phyloP scores from a whole-genome alignment of 352 stramenopile species.

The Elongisporangium prolatum region DNA sequence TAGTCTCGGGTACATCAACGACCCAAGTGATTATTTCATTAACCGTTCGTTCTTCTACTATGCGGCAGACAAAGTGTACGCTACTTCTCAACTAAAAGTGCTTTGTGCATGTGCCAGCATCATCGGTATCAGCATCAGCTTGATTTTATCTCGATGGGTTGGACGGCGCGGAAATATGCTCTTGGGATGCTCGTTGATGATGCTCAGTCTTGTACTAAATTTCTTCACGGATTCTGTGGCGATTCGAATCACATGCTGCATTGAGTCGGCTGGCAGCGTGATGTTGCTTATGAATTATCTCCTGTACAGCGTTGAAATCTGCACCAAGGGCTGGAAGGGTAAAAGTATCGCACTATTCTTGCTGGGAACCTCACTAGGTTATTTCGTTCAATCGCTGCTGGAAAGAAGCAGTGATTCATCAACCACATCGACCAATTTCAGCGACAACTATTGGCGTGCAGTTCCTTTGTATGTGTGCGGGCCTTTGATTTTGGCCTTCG shows the following conservation, averaged over 20 bases:
- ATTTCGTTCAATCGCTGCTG: conserved; percentile 56
- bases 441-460: conserved; percentile 44
- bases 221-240: conserved; percentile 47
- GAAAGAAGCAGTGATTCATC: conserved; percentile 47
- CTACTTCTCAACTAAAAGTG: conserved; percentile 26
- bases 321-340: conserved; percentile 80
- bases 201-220: conserved; percentile 45
- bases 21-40: conserved; percentile 60
- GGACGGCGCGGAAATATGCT: conserved; percentile 59
- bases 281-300: conserved; percentile 76
- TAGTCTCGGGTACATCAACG: conserved; percentile 72
- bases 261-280: conserved; percentile 49
- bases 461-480: conserved; percentile 57
- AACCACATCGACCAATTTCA: conserved; percentile 14
- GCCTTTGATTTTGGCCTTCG: conserved; percentile 55
- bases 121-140: conserved; percentile 38
- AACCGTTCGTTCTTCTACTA: conserved; percentile 76
- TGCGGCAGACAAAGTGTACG: neutral
- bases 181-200: conserved; percentile 44
- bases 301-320: conserved; percentile 84
- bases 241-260: conserved; percentile 45
- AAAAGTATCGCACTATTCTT: conserved; percentile 83
- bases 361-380: conserved; percentile 66
- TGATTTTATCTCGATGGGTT: conserved; percentile 52
- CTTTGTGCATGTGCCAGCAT: conserved; percentile 47